Evolutionary conservation across 2,329 filamentous ascomycete genomes (phyloP).

Genomic region (Decorospora gaudefroyi): DNA sequence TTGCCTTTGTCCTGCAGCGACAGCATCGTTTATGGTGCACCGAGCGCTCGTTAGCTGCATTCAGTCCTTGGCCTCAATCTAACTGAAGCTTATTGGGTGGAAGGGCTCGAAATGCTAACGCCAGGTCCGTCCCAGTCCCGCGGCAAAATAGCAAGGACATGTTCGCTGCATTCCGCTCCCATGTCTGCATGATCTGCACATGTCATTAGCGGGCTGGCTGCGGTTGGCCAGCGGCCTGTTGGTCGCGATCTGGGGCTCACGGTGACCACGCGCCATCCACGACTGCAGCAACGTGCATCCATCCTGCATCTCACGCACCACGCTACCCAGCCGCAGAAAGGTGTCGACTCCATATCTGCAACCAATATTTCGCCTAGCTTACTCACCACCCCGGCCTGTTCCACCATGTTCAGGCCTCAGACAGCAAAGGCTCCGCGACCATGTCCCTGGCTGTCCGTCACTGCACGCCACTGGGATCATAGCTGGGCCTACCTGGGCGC

Average conservation of each 20-base stretch:
- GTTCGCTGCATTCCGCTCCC: constrained; percentile 41
- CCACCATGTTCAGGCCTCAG: constrained; percentile 42
- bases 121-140: constrained; percentile 36
- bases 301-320: constrained; percentile 34
- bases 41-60: constrained; percentile 37
- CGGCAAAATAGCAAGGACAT: constrained; percentile 43
- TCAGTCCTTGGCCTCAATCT: constrained; percentile 43
- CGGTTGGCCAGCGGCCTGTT: constrained; percentile 36
- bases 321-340: constrained; percentile 36
- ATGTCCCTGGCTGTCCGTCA: constrained; percentile 43
- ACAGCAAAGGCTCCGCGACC: constrained; percentile 45
- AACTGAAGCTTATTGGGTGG: constrained; percentile 42
- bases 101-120: constrained; percentile 37
- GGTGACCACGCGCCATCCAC: constrained; percentile 27
- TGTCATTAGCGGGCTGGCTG: constrained; percentile 36
- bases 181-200: constrained; percentile 46
- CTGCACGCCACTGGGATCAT: constrained; percentile 28
- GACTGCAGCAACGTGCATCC: constrained; percentile 34
- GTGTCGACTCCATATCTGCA: constrained; percentile 33
- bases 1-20: constrained; percentile 39
- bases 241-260: constrained; percentile 33
- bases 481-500: constrained; percentile 28
- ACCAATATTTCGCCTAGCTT: constrained; percentile 38
- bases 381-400: constrained; percentile 28
- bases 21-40: constrained; percentile 31